phyloP scores from a whole-genome alignment of 352 stramenopile species.

The Aphanomyces astaci region DNA sequence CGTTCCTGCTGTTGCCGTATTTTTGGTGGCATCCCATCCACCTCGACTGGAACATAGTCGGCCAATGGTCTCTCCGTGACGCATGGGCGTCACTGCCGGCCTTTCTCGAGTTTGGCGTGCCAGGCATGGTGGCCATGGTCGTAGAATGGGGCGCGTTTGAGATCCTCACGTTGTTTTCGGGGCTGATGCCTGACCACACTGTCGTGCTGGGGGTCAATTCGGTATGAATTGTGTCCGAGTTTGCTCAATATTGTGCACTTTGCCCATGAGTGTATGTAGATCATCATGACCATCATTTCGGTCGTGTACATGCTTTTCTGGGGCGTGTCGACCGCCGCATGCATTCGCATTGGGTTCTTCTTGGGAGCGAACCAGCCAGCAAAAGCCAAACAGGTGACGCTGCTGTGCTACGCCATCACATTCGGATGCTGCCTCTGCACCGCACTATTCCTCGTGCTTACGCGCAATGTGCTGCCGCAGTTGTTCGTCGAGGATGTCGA shows the following conservation, averaged over 20 bases:
- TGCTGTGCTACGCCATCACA: conserved; percentile 34
- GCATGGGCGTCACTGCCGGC: conserved; percentile 36
- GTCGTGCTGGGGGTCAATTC: conserved; percentile 51
- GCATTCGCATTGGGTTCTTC: conserved; percentile 58
- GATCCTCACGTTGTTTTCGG: conserved; percentile 49
- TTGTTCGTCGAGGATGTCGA: conserved; percentile 31
- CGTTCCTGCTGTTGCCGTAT: conserved; percentile 32
- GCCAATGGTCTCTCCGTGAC: conserved; percentile 46
- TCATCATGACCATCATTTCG: conserved; percentile 50
- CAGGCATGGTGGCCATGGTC: conserved; percentile 47
- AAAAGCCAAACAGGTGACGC: conserved; percentile 41
- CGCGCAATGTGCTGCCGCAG: conserved; percentile 34
- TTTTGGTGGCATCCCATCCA: conserved; percentile 30
- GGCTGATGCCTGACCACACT: conserved; percentile 42
- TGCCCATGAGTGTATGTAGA: not conserved
- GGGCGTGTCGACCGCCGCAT: conserved; percentile 42
- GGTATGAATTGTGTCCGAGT: conserved; percentile 26
- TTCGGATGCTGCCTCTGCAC: conserved; percentile 33
- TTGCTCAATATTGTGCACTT: not conserved
- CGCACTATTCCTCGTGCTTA: conserved; percentile 31
- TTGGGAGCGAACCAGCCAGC: conserved; percentile 39
- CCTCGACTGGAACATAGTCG: conserved; percentile 38
- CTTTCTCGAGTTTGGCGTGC: conserved; percentile 54
- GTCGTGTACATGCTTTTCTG: conserved; percentile 57
- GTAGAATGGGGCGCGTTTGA: conserved; percentile 69